These are phyloP conservation scores for Cyathus striatus DNA, from an alignment of 768 basidiomycete genomes.

Conservation along the genomic window DNA sequence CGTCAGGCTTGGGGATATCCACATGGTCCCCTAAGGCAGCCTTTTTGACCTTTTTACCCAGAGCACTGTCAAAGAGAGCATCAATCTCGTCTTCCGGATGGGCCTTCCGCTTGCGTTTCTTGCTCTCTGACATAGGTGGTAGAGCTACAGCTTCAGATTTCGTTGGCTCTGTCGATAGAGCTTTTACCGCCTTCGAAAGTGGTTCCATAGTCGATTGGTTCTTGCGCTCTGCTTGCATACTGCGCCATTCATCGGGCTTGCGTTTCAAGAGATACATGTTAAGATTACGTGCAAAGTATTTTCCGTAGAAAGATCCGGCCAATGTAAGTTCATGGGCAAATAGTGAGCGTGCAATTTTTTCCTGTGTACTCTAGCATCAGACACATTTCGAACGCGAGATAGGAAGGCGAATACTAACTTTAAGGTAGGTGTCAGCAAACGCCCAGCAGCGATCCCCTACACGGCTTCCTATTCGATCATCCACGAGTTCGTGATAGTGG, in stretches of 20 bases:
- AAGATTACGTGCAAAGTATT: slow-evolving; percentile 78
- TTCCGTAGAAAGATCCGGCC: slow-evolving; percentile 77
- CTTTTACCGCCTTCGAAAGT: not conserved
- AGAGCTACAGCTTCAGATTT: slow-evolving; percentile 8
- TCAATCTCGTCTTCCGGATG: slow-evolving; percentile 68
- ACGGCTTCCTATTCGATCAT: slow-evolving; percentile 87
- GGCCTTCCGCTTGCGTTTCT: slow-evolving; percentile 44
- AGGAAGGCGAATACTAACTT: slow-evolving; percentile 41
- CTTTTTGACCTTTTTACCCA: slow-evolving; percentile 59
- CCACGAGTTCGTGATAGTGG: slow-evolving; percentile 74
- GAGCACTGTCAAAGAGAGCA: slow-evolving; percentile 51
- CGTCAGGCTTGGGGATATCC: not conserved
- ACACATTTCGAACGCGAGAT: slow-evolving; percentile 3
- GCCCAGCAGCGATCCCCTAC: slow-evolving; percentile 91
- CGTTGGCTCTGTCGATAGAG: slow-evolving; percentile 6
- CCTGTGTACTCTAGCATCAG: slow-evolving; percentile 36
- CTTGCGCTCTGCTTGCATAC: slow-evolving; percentile 50
- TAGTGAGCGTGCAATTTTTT: slow-evolving; percentile 86
- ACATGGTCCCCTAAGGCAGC: slow-evolving; percentile 31
- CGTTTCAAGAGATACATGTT: slow-evolving; percentile 75
- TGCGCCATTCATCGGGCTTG: slow-evolving; percentile 82
- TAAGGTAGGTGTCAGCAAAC: slow-evolving; percentile 87
- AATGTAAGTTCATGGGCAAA: slow-evolving; percentile 67
- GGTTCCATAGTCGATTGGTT: slow-evolving; percentile 11
- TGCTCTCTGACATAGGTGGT: slow-evolving; percentile 5